A percentile compares a stretch with the other conserved stretches of the same genome.
phyloP scores from a whole-genome alignment of 495 filamentous ascomycete species.

The Tetracladium setigerum region DNA sequence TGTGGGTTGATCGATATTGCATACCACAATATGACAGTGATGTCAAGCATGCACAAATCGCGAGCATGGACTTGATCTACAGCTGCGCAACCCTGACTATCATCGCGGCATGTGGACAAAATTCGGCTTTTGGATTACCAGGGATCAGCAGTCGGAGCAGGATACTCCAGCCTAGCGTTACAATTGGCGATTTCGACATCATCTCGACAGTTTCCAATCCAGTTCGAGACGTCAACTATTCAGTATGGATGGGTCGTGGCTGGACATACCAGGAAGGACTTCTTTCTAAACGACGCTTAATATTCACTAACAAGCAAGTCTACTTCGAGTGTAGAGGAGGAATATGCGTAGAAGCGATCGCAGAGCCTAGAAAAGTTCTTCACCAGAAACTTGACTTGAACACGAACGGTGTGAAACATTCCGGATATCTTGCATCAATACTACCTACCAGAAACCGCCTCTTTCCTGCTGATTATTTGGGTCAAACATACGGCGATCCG shows the following conservation, averaged over 20 bases:
- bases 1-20: constrained; percentile 26
- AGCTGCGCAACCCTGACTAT: constrained; percentile 21
- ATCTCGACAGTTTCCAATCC: too few species aligned
- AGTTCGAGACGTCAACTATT: neutral
- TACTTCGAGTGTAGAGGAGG: constrained; percentile 28
- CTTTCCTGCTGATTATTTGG: too few species aligned
- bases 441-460: too few species aligned
- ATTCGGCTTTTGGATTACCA: constrained; percentile 19
- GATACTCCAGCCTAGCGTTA: too few species aligned
- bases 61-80: constrained; percentile 24
- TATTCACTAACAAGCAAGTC: constrained; percentile 26
- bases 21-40: constrained; percentile 10
- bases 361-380: too few species aligned
- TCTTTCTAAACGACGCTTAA: constrained; percentile 26
- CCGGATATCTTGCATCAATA: too few species aligned
- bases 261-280: constrained; percentile 39
- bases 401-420: too few species aligned
- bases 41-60: constrained; percentile 1
- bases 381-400: too few species aligned
- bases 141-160: constrained; percentile 9
- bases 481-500: too few species aligned
- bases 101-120: constrained; percentile 15
- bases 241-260: constrained; percentile 24
- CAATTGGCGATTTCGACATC: too few species aligned
- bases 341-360: too few species aligned